Percentiles rank a stretch among this genome's conserved stretches.
phyloP scores from a whole-genome alignment of 345 rosid species.

The Stellera chamaejasme region DNA sequence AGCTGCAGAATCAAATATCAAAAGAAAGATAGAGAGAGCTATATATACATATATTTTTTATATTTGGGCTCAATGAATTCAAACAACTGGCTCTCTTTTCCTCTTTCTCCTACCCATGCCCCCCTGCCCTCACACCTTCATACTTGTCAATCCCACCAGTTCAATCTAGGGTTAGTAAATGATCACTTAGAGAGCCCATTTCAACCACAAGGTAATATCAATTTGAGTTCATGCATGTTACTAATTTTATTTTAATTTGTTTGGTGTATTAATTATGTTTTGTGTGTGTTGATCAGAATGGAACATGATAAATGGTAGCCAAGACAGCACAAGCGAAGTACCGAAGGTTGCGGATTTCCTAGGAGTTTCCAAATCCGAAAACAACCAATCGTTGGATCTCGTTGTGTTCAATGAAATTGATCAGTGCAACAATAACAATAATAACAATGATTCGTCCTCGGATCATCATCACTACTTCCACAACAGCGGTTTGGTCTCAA shows the following conservation, averaged over 20 bases:
- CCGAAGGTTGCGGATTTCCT: slow-evolving; percentile 98
- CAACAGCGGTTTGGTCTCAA: slow-evolving; percentile 35
- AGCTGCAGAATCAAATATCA: background rate
- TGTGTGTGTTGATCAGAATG: slow-evolving; percentile 40
- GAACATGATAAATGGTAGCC: slow-evolving; percentile 51
- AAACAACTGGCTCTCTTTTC: slow-evolving; percentile 98
- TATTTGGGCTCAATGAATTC: slow-evolving; percentile 59
- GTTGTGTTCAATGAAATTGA: slow-evolving; percentile 56
- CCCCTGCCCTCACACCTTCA: slow-evolving; percentile 65
- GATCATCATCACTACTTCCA: slow-evolving; percentile 44
- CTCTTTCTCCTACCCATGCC: slow-evolving; percentile 76
- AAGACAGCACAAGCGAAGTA: slow-evolving; percentile 46
- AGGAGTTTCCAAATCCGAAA: slow-evolving; percentile 81
- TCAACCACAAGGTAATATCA: slow-evolving; percentile 66
- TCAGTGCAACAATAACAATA: slow-evolving; percentile 12
- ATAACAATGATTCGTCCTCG: slow-evolving; percentile 23
- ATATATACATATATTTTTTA: too few relatives aligned
- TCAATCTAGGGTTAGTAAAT: slow-evolving; percentile 70
- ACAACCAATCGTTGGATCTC: slow-evolving; percentile 51
- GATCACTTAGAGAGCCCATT: slow-evolving; percentile 74
- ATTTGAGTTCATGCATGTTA: background rate
- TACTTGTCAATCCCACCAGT: slow-evolving; percentile 67
- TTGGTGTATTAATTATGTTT: background rate
- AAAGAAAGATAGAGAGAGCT: background rate
- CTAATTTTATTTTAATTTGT: background rate